phyloP scores from a whole-genome alignment of 805 yeast genomes.

The Candida boleticola region DNA sequence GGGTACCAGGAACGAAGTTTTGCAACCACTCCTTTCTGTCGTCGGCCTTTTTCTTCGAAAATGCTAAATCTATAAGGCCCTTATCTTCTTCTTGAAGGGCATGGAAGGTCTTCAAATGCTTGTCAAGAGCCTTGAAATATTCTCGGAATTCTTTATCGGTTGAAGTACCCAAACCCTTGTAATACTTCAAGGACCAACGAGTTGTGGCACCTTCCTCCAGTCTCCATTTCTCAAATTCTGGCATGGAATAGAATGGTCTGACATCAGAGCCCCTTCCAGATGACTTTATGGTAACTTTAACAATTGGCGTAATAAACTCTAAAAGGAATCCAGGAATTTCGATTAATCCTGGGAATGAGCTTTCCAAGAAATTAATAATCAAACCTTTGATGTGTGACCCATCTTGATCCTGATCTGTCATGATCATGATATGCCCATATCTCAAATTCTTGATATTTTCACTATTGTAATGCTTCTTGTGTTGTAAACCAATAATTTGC shows the following conservation, averaged over 20 bases:
- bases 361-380: constrained; percentile 86
- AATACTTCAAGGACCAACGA: constrained; percentile 91
- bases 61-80: constrained; percentile 82
- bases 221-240: constrained; percentile 94
- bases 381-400: constrained; percentile 97
- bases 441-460: constrained; percentile 71
- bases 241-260: constrained; percentile 87
- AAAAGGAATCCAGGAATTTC: constrained; percentile 88
- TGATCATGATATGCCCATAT: constrained; percentile 96
- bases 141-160: constrained; percentile 78
- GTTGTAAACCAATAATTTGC: constrained; percentile 93
- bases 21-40: constrained; percentile 97
- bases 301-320: constrained; percentile 95
- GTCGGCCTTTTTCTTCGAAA: constrained; percentile 92
- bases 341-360: constrained; percentile 90
- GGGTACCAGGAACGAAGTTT: constrained; percentile 88
- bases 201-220: constrained; percentile 70
- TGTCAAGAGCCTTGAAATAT: constrained; percentile 81
- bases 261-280: constrained; percentile 54
- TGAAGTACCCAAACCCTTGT: constrained; percentile 98
- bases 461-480: constrained; percentile 68
- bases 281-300: constrained; percentile 71
- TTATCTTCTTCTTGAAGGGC: constrained; percentile 77
- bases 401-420: constrained; percentile 99
- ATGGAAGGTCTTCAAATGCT: constrained; percentile 83